Conservation (phyloP, 73 alveolate genomes). For the Paramecium biaurelia region DNA sequence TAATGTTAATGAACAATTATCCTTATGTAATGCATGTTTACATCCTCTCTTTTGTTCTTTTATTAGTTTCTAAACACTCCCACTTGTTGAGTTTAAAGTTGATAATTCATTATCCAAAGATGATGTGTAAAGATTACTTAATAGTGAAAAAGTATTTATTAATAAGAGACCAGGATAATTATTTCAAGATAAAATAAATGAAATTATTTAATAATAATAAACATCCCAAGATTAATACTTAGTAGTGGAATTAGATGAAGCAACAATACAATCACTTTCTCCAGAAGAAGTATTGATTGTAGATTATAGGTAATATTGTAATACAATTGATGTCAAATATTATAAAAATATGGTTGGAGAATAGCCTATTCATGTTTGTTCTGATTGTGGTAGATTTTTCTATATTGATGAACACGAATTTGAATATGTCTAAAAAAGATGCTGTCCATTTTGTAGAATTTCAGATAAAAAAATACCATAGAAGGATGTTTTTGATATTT, state of each 20-base stretch:
- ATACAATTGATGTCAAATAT: background rate
- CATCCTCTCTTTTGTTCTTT: conserved; percentile 43
- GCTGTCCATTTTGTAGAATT: background rate
- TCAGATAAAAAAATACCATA: background rate
- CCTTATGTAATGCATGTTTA: conserved; percentile 42
- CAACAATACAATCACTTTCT: background rate
- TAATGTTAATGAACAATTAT: background rate
- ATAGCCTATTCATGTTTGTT: background rate
- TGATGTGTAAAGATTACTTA: background rate
- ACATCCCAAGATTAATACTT: conserved; percentile 5
- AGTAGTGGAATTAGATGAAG: conserved; percentile 53
- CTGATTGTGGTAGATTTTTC: background rate
- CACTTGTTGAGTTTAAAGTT: conserved; percentile 52
- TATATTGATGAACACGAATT: conserved; percentile 4
- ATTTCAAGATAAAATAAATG: background rate
- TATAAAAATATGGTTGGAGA: background rate
- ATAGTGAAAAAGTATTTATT: conserved; percentile 12
- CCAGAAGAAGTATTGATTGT: conserved; percentile 56
- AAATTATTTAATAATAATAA: background rate
- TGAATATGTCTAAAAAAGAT: background rate
- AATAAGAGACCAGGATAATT: background rate
- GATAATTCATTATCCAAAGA: background rate
- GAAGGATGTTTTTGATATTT: background rate
- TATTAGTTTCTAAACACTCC: conserved; percentile 8
- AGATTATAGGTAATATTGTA: conserved; percentile 42